Conservation (phyloP, 1,284 basidiomycete species). For the Naganishia liquefaciens region DNA sequence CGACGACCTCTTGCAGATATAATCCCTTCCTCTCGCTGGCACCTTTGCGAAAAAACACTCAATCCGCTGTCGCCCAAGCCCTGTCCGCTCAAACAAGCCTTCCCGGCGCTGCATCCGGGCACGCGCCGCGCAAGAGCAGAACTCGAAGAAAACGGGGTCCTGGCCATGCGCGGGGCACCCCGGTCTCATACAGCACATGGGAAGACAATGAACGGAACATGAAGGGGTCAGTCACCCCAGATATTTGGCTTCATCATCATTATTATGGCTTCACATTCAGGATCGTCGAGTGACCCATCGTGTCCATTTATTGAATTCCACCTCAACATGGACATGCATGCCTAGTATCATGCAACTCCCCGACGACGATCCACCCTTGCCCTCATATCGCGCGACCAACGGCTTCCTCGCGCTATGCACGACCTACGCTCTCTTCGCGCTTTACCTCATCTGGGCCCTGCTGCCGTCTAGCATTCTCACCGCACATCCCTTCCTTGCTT, state of each 20-base stretch:
- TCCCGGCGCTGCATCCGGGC: background rate
- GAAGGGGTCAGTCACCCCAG: background rate
- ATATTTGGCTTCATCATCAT: background rate
- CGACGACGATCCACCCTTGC: background rate
- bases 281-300: too few relatives aligned
- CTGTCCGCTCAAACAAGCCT: conserved; percentile 11
- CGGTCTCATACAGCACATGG: background rate
- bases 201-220: background rate
- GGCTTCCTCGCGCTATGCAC: conserved; percentile 30
- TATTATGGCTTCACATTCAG: too few relatives aligned
- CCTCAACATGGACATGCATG: too few relatives aligned
- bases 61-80: too few relatives aligned
- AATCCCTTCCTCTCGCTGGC: too few relatives aligned
- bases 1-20: background rate
- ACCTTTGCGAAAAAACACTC: background rate
- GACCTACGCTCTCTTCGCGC: conserved; percentile 16
- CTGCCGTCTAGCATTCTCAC: background rate
- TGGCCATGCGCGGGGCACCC: background rate
- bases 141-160: background rate
- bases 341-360: background rate
- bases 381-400: conserved; percentile 21
- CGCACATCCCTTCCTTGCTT: background rate
- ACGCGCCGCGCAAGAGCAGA: background rate
- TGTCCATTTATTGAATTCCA: background rate
- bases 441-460: conserved; percentile 20